Evolutionary conservation across 176 grass and related monocot species (phyloP).

Genomic region (Puya raimondii): DNA sequence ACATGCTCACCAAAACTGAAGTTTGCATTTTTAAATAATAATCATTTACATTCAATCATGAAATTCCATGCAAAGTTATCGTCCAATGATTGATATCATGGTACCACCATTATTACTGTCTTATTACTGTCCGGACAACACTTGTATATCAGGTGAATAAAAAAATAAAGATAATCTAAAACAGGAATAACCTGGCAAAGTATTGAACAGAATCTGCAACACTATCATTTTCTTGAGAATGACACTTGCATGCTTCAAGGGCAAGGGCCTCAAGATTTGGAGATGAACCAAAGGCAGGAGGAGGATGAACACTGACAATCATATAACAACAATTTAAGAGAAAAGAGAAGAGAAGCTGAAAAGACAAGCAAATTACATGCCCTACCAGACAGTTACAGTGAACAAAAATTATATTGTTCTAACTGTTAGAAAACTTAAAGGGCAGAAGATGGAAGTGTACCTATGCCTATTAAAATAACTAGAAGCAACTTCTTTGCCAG

Average conservation of each 20-base stretch:
- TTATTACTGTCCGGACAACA: neutral
- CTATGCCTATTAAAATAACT: slow-evolving; percentile 2
- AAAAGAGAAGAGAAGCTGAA: neutral
- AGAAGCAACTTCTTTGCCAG: slow-evolving; percentile 1
- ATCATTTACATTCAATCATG: neutral
- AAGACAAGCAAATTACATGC: slow-evolving; percentile 1
- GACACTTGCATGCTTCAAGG: slow-evolving; percentile 16
- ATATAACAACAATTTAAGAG: slow-evolving; percentile 3
- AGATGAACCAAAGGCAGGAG: slow-evolving; percentile 19
- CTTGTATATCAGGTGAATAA: neutral
- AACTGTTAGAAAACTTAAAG: neutral
- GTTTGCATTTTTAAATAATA: slow-evolving; percentile 1
- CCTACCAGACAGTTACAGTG: slow-evolving; percentile 6
- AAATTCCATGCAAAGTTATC: neutral
- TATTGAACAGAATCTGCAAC: neutral
- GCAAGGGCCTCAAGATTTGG: slow-evolving; percentile 9
- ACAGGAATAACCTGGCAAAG: slow-evolving; percentile 20
- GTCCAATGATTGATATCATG: neutral
- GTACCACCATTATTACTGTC: no score
- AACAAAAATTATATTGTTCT: neutral
- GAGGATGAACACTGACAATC: slow-evolving; percentile 13
- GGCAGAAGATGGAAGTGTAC: neutral
- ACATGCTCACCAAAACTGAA: neutral
- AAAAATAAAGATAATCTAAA: neutral
- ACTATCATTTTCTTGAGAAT: slow-evolving; percentile 16